Conservation (phyloP, 2,329 filamentous ascomycete genomes). For the Emergomyces africanus region DNA sequence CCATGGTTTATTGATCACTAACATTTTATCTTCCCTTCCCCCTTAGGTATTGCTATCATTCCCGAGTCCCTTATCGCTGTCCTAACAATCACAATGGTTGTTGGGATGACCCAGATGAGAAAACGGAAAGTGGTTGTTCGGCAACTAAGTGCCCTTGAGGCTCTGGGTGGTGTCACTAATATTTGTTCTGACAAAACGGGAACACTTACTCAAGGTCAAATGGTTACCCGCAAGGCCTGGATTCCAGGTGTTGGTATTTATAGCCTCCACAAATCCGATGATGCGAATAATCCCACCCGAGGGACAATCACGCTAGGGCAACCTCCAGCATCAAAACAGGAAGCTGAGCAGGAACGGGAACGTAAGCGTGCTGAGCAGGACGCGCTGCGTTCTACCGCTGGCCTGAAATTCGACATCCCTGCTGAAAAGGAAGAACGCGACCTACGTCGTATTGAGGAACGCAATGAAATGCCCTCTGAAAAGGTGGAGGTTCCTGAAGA, state of each 20-base stretch:
- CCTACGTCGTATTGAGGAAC: conserved; percentile 16
- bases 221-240: conserved; percentile 48
- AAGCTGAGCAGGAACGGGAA: conserved; percentile 20
- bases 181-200: conserved; percentile 48
- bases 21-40: conserved; percentile 11
- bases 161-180: conserved; percentile 44
- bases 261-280: conserved; percentile 39
- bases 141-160: conserved; percentile 42
- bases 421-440: conserved; percentile 30
- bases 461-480: conserved; percentile 13
- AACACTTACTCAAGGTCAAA: conserved; percentile 43
- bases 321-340: conserved; percentile 18
- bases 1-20: not conserved
- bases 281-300: conserved; percentile 44
- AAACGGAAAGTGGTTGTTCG: conserved; percentile 42
- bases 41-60: conserved; percentile 43
- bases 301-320: conserved; percentile 32
- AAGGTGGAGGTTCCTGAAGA: conserved; percentile 11
- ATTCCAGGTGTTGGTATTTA: conserved; percentile 41
- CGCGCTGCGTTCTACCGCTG: conserved; percentile 46
- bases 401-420: conserved; percentile 51
- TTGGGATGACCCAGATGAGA: conserved; percentile 43
- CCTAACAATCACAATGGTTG: conserved; percentile 48
- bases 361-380: conserved; percentile 39
- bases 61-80: conserved; percentile 52